Percentiles rank a stretch among this genome's conserved stretches.
These are phyloP conservation scores for Pichia cabralensis DNA, from an alignment of 805 yeast species.

Conservation along the genomic window DNA sequence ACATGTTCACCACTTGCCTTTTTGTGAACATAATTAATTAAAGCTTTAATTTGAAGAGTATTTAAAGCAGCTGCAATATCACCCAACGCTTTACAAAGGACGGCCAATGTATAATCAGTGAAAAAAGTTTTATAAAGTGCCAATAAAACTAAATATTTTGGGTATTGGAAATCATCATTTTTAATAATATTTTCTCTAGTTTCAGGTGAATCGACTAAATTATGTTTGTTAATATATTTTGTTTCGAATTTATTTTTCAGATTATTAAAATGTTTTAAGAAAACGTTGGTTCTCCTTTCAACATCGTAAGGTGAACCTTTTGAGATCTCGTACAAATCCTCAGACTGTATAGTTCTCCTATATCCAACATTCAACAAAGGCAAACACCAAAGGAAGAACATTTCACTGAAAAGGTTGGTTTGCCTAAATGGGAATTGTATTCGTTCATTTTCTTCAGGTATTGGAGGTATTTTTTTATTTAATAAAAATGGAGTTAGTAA, in stretches of 20 bases:
- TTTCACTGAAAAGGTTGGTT: slow-evolving; percentile 31
- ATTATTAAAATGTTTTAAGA: slow-evolving; percentile 25
- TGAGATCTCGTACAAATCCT: slow-evolving; percentile 47
- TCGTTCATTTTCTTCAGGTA: slow-evolving; percentile 44
- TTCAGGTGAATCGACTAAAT: slow-evolving; percentile 22
- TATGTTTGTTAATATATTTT: slow-evolving; percentile 26
- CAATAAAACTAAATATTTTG: slow-evolving; percentile 32
- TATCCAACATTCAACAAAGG: slow-evolving; percentile 63
- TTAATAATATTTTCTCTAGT: slow-evolving; percentile 24
- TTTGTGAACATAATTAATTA: slow-evolving; percentile 54
- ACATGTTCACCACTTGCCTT: slow-evolving; percentile 35
- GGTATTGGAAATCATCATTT: slow-evolving; percentile 32
- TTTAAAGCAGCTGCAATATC: slow-evolving; percentile 45
- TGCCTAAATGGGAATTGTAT: slow-evolving; percentile 32
- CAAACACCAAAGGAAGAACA: slow-evolving; percentile 56
- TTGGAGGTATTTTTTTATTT: slow-evolving; percentile 34
- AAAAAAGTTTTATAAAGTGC: slow-evolving; percentile 43
- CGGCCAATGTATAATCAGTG: slow-evolving; percentile 31
- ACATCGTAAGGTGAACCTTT: slow-evolving; percentile 29
- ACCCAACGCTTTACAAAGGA: slow-evolving; percentile 33
- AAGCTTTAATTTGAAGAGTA: slow-evolving; percentile 55
- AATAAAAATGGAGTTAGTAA: slow-evolving; percentile 25
- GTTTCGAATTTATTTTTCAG: slow-evolving; percentile 24
- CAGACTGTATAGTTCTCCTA: slow-evolving; percentile 56
- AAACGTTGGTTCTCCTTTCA: slow-evolving; percentile 28